A percentile compares a stretch with the other conserved stretches of the same genome.
These are phyloP conservation scores for Dovyalis caffra DNA, from an alignment of 345 rosid genomes.

Conservation along the genomic window DNA sequence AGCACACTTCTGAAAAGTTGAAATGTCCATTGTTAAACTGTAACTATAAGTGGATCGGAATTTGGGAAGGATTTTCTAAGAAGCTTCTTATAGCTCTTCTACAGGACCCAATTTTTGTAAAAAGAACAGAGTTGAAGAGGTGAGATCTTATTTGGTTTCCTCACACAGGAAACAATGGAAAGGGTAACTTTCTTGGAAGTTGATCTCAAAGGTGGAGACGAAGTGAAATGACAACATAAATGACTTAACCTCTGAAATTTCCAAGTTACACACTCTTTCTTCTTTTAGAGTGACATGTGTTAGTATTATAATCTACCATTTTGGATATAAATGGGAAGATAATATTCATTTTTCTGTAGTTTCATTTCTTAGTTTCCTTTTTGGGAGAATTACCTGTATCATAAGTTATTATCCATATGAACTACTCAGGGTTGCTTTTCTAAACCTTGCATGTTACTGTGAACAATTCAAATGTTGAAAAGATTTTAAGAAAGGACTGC, in stretches of 20 bases:
- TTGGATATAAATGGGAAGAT: background rate
- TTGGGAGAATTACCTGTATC: background rate
- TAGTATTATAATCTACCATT: background rate
- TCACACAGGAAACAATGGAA: too few species aligned
- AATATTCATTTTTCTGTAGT: background rate
- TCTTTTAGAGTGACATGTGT: background rate
- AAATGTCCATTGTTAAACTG: background rate
- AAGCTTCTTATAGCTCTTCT: background rate
- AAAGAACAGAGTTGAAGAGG: background rate
- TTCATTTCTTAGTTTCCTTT: background rate
- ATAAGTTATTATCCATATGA: background rate
- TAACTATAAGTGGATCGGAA: background rate
- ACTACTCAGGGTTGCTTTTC: background rate
- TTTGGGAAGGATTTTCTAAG: background rate
- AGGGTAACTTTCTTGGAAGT: too few species aligned
- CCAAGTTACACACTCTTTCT: background rate
- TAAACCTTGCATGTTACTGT: background rate
- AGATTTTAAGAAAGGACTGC: background rate
- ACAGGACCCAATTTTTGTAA: background rate
- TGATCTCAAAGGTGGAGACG: background rate
- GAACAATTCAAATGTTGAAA: background rate
- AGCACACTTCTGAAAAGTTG: background rate
- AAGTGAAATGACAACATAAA: background rate
- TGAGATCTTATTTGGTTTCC: background rate
- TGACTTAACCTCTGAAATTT: too few species aligned